A percentile compares a stretch with the other conserved stretches of the same genome.
These are phyloP conservation scores for Exophiala dermatitidis DNA, from an alignment of 2,329 filamentous ascomycete genomes.

Conservation along the genomic window DNA sequence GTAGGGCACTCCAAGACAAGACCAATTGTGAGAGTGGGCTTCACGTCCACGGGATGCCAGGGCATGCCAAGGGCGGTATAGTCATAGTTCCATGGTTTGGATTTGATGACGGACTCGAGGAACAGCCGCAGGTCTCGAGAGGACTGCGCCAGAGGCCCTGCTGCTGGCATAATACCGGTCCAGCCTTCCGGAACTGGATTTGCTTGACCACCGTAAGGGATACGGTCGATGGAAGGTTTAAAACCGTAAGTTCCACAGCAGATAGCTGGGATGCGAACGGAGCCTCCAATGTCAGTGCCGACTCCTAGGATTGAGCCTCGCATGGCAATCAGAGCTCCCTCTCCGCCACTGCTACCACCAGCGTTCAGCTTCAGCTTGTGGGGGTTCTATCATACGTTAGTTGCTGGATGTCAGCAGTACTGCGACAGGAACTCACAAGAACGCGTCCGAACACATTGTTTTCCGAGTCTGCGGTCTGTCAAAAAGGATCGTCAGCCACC, in stretches of 20 bases:
- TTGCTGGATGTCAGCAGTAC: neutral
- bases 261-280: slow-evolving; percentile 43
- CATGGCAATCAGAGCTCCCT: slow-evolving; percentile 55
- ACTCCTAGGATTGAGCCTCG: slow-evolving; percentile 54
- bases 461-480: slow-evolving; percentile 45
- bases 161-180: slow-evolving; percentile 44
- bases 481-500: slow-evolving; percentile 1
- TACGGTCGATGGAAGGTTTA: slow-evolving; percentile 42
- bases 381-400: slow-evolving; percentile 45
- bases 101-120: slow-evolving; percentile 31
- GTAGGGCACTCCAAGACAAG: slow-evolving; percentile 35
- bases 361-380: slow-evolving; percentile 53
- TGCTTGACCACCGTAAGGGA: slow-evolving; percentile 49
- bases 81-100: slow-evolving; percentile 39
- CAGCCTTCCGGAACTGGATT: slow-evolving; percentile 43
- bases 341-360: slow-evolving; percentile 61
- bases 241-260: slow-evolving; percentile 47
- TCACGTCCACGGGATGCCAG: slow-evolving; percentile 37
- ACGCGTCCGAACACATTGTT: slow-evolving; percentile 55
- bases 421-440: slow-evolving; percentile 29
- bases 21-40: slow-evolving; percentile 30
- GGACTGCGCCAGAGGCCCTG: slow-evolving; percentile 37
- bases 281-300: slow-evolving; percentile 53
- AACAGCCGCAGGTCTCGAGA: slow-evolving; percentile 22
- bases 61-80: slow-evolving; percentile 47